A percentile compares a stretch with the other conserved stretches of the same genome.
These are phyloP conservation scores for Podaxis sp. DNA, from an alignment of 768 basidiomycete genomes.

Conservation along the genomic window DNA sequence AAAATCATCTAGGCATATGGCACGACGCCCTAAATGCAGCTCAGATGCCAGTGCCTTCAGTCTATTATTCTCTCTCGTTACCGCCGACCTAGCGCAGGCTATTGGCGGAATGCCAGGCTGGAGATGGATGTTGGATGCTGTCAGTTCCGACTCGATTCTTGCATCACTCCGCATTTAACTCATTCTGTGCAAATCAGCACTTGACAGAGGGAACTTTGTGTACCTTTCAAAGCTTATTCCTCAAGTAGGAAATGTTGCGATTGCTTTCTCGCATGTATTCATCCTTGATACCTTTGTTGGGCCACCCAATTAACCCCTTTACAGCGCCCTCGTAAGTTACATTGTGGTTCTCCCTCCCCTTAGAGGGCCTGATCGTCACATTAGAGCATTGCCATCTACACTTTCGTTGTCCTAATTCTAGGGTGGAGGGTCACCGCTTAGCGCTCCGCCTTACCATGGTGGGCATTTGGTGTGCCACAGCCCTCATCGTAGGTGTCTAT, in stretches of 20 bases:
- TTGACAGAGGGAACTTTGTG: conserved; percentile 38
- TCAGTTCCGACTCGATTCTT: conserved; percentile 16
- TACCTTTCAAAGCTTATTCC: conserved; percentile 43
- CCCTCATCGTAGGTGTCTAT: conserved; percentile 38
- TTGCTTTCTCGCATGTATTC: conserved; percentile 36
- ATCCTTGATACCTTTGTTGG: conserved; percentile 13
- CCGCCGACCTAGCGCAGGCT: conserved; percentile 48
- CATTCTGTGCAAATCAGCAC: conserved; percentile 13
- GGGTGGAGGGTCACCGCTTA: conserved; percentile 30
- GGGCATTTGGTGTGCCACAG: conserved; percentile 38
- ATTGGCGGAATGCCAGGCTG: conserved; percentile 41
- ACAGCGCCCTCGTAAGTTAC: conserved; percentile 24
- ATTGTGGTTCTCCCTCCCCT: neutral
- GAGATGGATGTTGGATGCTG: conserved; percentile 37
- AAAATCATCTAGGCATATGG: conserved; percentile 14
- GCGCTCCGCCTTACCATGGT: conserved; percentile 31
- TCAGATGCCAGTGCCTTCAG: conserved; percentile 31
- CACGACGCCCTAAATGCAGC: conserved; percentile 1
- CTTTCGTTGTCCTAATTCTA: conserved; percentile 48
- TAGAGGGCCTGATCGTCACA: neutral
- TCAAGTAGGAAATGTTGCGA: conserved; percentile 50
- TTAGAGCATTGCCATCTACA: conserved; percentile 47
- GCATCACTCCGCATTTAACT: neutral
- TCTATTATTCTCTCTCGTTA: conserved; percentile 47
- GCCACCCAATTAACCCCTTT: neutral